Evolutionary conservation across 1,284 basidiomycete genomes (phyloP).

Genomic region (Sanghuangporus weigelae): DNA sequence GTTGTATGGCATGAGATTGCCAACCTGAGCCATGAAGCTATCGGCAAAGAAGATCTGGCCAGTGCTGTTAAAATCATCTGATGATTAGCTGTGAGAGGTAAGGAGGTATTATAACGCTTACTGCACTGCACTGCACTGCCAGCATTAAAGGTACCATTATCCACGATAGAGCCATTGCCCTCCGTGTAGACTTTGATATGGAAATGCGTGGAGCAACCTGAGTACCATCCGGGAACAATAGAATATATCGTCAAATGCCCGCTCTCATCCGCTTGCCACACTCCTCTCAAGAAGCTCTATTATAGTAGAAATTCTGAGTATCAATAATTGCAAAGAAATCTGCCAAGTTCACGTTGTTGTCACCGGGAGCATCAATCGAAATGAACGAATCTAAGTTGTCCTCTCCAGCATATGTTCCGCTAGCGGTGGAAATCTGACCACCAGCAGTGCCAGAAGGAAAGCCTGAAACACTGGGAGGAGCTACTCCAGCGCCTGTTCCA

Average conservation of each 20-base stretch:
- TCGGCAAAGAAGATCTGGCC: conserved; percentile 14
- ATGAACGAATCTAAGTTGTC: background rate
- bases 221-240: conserved; percentile 11
- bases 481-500: background rate
- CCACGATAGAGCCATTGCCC: conserved; percentile 9
- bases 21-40: conserved; percentile 10
- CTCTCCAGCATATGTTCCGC: conserved; percentile 7
- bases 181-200: conserved; percentile 13
- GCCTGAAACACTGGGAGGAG: background rate
- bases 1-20: conserved; percentile 10
- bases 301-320: background rate
- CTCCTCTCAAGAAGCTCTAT: conserved; percentile 8
- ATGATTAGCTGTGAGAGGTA: background rate
- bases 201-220: conserved; percentile 4
- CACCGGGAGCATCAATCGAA: background rate
- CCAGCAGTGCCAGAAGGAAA: background rate
- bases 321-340: background rate
- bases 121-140: conserved; percentile 11
- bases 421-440: background rate
- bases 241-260: conserved; percentile 10
- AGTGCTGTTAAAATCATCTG: background rate
- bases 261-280: conserved; percentile 10
- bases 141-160: conserved; percentile 13
- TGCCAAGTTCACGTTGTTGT: background rate
- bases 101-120: background rate